Conservation (phyloP, 805 yeast species). For the Yamadazyma paraphyllophila region DNA sequence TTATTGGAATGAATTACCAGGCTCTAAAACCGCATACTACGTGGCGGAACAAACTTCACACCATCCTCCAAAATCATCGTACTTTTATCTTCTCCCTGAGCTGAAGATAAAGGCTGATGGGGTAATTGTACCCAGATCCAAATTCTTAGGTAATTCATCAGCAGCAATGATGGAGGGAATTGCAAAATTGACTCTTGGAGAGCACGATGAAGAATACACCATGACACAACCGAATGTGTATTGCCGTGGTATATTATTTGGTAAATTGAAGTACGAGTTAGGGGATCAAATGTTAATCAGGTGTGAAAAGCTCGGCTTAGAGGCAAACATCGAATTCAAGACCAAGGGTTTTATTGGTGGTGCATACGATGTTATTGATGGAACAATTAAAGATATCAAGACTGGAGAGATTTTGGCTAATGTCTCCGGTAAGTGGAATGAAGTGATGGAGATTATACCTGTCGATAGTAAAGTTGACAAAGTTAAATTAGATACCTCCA, state of each 20-base stretch:
- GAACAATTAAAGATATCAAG: constrained; percentile 51
- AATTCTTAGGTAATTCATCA: constrained; percentile 90
- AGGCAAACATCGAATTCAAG: constrained; percentile 87
- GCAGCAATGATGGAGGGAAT: constrained; percentile 97
- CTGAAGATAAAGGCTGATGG: constrained; percentile 86
- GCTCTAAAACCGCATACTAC: constrained; percentile 69
- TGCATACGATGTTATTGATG: constrained; percentile 84
- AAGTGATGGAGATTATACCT: constrained; percentile 62
- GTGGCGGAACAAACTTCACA: constrained; percentile 94
- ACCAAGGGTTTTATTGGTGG: constrained; percentile 94
- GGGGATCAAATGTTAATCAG: constrained; percentile 88
- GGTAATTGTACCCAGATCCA: constrained; percentile 78
- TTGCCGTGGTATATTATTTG: constrained; percentile 89
- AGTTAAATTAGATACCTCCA: constrained; percentile 44
- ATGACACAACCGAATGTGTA: constrained; percentile 96
- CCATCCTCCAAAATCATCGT: constrained; percentile 97
- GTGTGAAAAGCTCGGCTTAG: constrained; percentile 55
- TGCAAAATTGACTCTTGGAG: constrained; percentile 67
- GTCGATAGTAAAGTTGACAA: constrained; percentile 47
- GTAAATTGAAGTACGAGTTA: constrained; percentile 82
- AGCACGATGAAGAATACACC: constrained; percentile 71
- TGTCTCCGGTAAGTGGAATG: constrained; percentile 93
- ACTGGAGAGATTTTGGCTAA: constrained; percentile 55
- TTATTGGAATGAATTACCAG: constrained; percentile 85
- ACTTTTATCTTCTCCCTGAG: constrained; percentile 83